Conservation (phyloP, 73 alveolate species). For the Effrenium voratum region DNA sequence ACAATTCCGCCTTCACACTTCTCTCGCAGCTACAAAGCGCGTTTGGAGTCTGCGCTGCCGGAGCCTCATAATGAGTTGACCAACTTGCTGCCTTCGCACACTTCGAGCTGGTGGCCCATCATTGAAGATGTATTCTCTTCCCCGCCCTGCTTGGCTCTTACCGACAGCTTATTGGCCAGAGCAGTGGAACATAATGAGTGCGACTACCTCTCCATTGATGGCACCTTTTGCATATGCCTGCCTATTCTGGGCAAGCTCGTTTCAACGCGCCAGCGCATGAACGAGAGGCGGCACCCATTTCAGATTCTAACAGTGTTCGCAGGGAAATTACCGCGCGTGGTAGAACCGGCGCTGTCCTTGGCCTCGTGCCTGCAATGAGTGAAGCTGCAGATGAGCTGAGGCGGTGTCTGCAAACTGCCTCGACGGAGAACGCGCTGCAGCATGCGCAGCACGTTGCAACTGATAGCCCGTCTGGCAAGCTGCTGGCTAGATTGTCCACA, state of each 20-base stretch:
- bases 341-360: neutral
- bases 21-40: no score
- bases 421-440: neutral
- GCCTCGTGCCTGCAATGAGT: neutral
- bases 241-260: neutral
- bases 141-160: neutral
- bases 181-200: neutral
- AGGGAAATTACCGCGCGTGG: neutral
- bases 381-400: neutral
- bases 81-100: neutral
- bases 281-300: neutral
- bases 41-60: no score
- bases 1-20: neutral
- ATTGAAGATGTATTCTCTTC: neutral
- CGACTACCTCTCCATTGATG: neutral
- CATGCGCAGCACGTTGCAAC: neutral
- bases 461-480: neutral
- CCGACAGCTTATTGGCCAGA: neutral
- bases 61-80: neutral
- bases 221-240: neutral
- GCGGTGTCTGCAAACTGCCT: neutral
- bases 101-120: neutral
- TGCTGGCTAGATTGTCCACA: no score
- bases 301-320: neutral
- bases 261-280: no score